Evolutionary conservation across 805 yeast species (phyloP).

Genomic region (Candida arabinofermentans): DNA sequence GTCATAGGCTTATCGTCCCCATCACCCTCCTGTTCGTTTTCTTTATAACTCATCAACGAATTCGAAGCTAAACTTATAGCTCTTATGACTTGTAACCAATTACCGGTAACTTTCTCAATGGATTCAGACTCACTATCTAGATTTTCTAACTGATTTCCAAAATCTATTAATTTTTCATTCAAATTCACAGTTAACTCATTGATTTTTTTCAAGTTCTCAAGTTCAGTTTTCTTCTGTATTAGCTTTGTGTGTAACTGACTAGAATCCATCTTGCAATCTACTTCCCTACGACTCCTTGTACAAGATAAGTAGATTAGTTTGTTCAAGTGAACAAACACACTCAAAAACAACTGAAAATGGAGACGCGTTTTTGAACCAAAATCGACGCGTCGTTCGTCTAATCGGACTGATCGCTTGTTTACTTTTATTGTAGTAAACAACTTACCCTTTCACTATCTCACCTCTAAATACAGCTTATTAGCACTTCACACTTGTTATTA

Average conservation of each 20-base stretch:
- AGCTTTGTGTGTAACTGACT: constrained; percentile 21
- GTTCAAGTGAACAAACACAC: too few species aligned
- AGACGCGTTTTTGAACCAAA: too few species aligned
- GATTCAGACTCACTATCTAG: constrained; percentile 57
- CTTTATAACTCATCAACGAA: constrained; percentile 42
- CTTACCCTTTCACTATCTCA: neutral
- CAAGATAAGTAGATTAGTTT: too few species aligned
- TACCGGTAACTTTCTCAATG: constrained; percentile 53
- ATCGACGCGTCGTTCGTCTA: neutral
- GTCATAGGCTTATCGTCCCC: constrained; percentile 50
- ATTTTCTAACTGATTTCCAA: constrained; percentile 45
- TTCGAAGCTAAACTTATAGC: constrained; percentile 58
- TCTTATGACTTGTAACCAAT: constrained; percentile 61
- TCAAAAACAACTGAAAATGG: too few species aligned
- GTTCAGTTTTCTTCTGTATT: constrained; percentile 47
- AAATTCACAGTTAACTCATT: constrained; percentile 42
- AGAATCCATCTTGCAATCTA: constrained; percentile 6
- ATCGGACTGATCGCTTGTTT: neutral
- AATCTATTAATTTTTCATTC: constrained; percentile 42
- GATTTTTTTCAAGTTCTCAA: constrained; percentile 45
- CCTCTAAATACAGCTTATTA: neutral
- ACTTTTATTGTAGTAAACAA: too few species aligned
- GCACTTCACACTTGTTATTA: neutral
- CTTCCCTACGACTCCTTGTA: too few species aligned
- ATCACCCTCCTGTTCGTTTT: constrained; percentile 41